These are phyloP conservation scores for Hyaloperonospora arabidopsidis DNA, from an alignment of 352 stramenopile genomes.

Conservation along the genomic window DNA sequence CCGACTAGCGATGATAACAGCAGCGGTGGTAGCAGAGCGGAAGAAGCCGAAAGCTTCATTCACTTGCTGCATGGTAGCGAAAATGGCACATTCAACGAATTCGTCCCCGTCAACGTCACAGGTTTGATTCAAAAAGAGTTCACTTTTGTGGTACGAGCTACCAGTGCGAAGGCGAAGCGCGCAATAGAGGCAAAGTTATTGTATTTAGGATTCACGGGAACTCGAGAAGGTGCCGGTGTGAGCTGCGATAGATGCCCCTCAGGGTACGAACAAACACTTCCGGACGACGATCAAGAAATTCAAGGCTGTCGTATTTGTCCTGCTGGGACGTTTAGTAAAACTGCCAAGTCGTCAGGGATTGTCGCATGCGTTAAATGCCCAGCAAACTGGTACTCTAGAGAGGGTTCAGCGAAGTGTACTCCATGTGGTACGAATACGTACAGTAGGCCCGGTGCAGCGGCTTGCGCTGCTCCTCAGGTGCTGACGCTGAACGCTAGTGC, in stretches of 20 bases:
- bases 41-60: slow-evolving; percentile 28
- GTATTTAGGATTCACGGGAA: slow-evolving; percentile 46
- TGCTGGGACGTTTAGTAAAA: slow-evolving; percentile 40
- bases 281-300: slow-evolving; percentile 23
- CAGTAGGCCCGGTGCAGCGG: slow-evolving; percentile 31
- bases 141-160: slow-evolving; percentile 48
- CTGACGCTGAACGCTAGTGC: slow-evolving; percentile 36
- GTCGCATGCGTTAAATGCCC: slow-evolving; percentile 46
- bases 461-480: slow-evolving; percentile 40
- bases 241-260: slow-evolving; percentile 43
- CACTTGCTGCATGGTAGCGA: slow-evolving; percentile 54
- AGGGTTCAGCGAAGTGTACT: slow-evolving; percentile 41
- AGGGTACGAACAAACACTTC: slow-evolving; percentile 37
- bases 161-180: slow-evolving; percentile 32
- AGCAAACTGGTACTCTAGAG: slow-evolving; percentile 49
- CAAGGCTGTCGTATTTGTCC: slow-evolving; percentile 50
- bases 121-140: slow-evolving; percentile 41
- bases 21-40: slow-evolving; percentile 1
- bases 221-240: slow-evolving; percentile 42
- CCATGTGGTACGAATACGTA: slow-evolving; percentile 62
- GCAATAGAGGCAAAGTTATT: slow-evolving; percentile 45
- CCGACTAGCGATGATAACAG: slow-evolving; percentile 9
- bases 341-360: slow-evolving; percentile 27
- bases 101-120: slow-evolving; percentile 52
- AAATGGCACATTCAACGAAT: slow-evolving; percentile 56